These are phyloP conservation scores for Suillus bovinus DNA, from an alignment of 768 basidiomycete species.

Conservation along the genomic window DNA sequence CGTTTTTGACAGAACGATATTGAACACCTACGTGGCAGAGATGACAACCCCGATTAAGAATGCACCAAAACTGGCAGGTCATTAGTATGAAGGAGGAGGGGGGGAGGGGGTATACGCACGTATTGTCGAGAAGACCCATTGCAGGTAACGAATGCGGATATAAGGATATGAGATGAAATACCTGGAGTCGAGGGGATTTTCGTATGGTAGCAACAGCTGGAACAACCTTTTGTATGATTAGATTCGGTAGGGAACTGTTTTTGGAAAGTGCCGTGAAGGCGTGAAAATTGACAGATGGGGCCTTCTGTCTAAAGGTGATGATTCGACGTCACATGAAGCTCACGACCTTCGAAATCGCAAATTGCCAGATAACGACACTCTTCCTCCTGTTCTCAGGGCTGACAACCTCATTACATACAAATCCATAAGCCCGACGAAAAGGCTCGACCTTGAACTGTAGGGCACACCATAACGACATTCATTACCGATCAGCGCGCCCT, in stretches of 20 bases:
- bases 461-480: background rate
- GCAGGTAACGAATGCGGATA: background rate
- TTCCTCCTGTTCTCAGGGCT: background rate
- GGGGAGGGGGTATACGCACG: conserved; percentile 28
- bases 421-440: no score
- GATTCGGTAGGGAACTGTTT: background rate
- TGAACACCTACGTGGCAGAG: conserved; percentile 46
- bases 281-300: conserved; percentile 7
- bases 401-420: background rate
- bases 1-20: background rate
- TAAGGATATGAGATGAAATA: background rate
- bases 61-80: conserved; percentile 43
- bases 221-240: conserved; percentile 9
- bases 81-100: background rate
- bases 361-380: background rate
- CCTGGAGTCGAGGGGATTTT: background rate
- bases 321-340: conserved; percentile 1
- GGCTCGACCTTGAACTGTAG: no score
- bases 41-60: conserved; percentile 50
- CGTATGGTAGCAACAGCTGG: background rate
- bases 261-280: conserved; percentile 4
- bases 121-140: conserved; percentile 31
- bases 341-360: background rate
- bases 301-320: conserved; percentile 1
- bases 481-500: background rate